phyloP scores from a whole-genome alignment of 1,284 basidiomycete species.

The Chondrostereum purpureum region DNA sequence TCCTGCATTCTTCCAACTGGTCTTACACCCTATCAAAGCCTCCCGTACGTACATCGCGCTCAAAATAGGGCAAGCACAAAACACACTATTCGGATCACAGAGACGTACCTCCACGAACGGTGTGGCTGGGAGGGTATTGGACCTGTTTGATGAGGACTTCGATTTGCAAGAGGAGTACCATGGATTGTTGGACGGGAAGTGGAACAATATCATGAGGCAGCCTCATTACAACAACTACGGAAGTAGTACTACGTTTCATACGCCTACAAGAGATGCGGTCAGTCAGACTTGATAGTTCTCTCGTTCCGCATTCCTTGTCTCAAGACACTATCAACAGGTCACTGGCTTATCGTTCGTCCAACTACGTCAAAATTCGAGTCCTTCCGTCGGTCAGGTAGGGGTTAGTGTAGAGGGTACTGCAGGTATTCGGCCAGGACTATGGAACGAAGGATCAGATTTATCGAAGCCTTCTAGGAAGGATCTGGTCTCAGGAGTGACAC shows the following conservation, averaged over 20 bases:
- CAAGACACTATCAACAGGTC: too few relatives aligned
- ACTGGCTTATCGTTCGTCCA: conserved; percentile 9
- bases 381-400: conserved; percentile 8
- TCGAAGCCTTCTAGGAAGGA: conserved; percentile 3
- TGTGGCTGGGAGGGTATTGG: conserved; percentile 3
- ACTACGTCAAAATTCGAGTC: conserved; percentile 6
- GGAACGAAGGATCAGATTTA: conserved; percentile 8
- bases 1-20: conserved; percentile 9
- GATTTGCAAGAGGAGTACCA: conserved; percentile 8
- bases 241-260: background rate
- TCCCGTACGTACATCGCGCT: conserved; percentile 3
- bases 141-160: conserved; percentile 8
- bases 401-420: conserved; percentile 7
- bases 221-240: conserved; percentile 7
- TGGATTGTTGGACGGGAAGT: conserved; percentile 6
- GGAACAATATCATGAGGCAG: conserved; percentile 8
- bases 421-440: background rate
- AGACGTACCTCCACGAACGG: conserved; percentile 10
- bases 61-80: conserved; percentile 4
- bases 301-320: too few relatives aligned
- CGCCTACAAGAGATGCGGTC: conserved; percentile 8
- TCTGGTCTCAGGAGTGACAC: background rate
- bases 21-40: conserved; percentile 9
- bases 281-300: too few relatives aligned
- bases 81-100: conserved; percentile 6